phyloP scores from a whole-genome alignment of 2,329 filamentous ascomycete species.

The Phialophora expanda region DNA sequence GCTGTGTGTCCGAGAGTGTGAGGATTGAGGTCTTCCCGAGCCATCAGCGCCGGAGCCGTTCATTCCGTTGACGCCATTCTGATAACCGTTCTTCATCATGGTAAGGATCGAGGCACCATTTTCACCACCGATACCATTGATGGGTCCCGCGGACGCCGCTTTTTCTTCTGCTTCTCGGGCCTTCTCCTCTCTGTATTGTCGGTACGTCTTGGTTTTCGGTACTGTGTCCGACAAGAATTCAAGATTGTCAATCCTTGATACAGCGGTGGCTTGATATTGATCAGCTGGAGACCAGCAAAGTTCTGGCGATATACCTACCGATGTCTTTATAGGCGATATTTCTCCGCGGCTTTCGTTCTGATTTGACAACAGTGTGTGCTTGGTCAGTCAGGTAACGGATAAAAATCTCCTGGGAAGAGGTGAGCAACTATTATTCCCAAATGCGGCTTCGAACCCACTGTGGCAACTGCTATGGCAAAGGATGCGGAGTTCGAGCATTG shows the following conservation, averaged over 20 bases:
- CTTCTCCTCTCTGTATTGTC: slow-evolving; percentile 72
- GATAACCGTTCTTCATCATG: slow-evolving; percentile 34
- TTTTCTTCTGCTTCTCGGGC: slow-evolving; percentile 51
- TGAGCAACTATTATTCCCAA: background rate
- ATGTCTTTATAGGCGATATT: slow-evolving; percentile 97
- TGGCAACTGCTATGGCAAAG: slow-evolving; percentile 90
- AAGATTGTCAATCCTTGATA: slow-evolving; percentile 87
- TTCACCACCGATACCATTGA: slow-evolving; percentile 41
- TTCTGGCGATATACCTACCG: slow-evolving; percentile 57
- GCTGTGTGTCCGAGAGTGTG: slow-evolving; percentile 30
- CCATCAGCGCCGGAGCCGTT: slow-evolving; percentile 27
- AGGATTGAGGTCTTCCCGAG: slow-evolving; percentile 21
- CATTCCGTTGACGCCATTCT: slow-evolving; percentile 29
- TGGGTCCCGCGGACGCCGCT: slow-evolving; percentile 39
- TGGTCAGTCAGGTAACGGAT: slow-evolving; percentile 88
- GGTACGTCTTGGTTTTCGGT: slow-evolving; percentile 81
- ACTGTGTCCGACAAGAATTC: slow-evolving; percentile 93
- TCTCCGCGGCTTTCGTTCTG: slow-evolving; percentile 87
- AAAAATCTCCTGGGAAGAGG: slow-evolving; percentile 79
- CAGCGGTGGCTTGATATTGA: slow-evolving; percentile 69
- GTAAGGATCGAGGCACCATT: slow-evolving; percentile 29
- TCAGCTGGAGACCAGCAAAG: slow-evolving; percentile 2
- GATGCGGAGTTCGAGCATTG: slow-evolving; percentile 92
- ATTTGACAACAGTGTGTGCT: slow-evolving; percentile 83
- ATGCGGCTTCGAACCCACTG: slow-evolving; percentile 58